These are phyloP conservation scores for Ophiostoma triangulosporum DNA, from an alignment of 2,329 filamentous ascomycete species.

Conservation along the genomic window DNA sequence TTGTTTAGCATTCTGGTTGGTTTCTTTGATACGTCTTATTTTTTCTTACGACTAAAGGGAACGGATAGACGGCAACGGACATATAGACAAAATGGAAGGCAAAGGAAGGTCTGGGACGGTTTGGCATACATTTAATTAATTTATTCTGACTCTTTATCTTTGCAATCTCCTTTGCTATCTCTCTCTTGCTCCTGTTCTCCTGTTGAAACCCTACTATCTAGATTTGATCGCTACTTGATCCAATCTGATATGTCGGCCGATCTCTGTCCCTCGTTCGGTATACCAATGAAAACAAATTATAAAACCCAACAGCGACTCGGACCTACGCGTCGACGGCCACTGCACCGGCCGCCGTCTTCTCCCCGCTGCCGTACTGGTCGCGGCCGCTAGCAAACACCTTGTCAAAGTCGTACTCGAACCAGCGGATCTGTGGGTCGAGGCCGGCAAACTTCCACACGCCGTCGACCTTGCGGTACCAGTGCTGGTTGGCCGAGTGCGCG, in stretches of 20 bases:
- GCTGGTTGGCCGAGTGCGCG: slow-evolving; percentile 42
- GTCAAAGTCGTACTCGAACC: slow-evolving; percentile 41
- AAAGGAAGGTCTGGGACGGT: background rate
- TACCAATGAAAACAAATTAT: too few species aligned
- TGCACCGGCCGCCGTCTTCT: background rate
- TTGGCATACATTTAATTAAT: too few species aligned
- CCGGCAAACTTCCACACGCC: slow-evolving; percentile 51
- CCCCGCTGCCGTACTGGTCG: slow-evolving; percentile 12
- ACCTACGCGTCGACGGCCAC: background rate
- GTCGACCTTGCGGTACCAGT: slow-evolving; percentile 43
- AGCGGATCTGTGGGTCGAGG: slow-evolving; percentile 40
- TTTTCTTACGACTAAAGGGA: background rate
- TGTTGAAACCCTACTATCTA: too few species aligned
- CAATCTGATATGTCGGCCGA: too few species aligned
- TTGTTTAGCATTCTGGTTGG: background rate
- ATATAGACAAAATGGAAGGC: background rate
- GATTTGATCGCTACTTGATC: too few species aligned
- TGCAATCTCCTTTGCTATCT: background rate
- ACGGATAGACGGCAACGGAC: background rate
- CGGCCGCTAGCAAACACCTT: slow-evolving; percentile 17
- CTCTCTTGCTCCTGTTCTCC: too few species aligned
- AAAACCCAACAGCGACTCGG: background rate
- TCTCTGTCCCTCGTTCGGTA: too few species aligned
- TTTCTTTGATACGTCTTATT: background rate
- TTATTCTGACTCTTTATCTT: background rate